Base-by-base conservation (phyloP, 2,329 filamentous ascomycete species). In the Diaporthe velutina region DNA sequence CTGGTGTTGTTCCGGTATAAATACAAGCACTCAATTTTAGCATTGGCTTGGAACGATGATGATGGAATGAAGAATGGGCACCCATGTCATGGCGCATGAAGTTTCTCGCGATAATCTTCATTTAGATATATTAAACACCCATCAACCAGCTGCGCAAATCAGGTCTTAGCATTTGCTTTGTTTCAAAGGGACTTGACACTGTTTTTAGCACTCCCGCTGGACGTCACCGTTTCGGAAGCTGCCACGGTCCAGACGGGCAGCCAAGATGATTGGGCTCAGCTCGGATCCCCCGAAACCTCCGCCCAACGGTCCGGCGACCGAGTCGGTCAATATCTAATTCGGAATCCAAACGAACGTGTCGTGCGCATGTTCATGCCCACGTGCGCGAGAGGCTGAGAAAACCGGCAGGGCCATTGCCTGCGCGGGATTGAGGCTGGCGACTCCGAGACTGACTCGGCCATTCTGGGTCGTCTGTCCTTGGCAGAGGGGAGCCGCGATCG, bases 251-350 rank as follows among this genome's bases (percentile, higher is more conserved):
- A 48, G 64, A 40, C 17, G 64, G 64, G 48, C 64, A 54, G 33
- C 30, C 33, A 22, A 54, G 48, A 9, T 40, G 64, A 68, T 54
- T 54, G 64, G 64, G 15, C 48, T 54, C 22, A 38, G 64, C 48
- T 68, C 64, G 64, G 45, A 33, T 50, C 8, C 45, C 45, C 64
- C 64, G 64, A 52, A 67, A 67, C 30, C 45, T 52, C 64, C 30
- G 45, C 22, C 64, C 3, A 28, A 5, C 4, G 13, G 12, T 7
- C 58, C 30, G 64, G 64, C 64, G 64, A 67, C 64, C 64, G 64
- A 67, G 45, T 67, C 64, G 64, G 64, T 67, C 64, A 52, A 22
- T 28, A 52, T 52, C 48, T 67, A 67, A 38, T 38, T 52, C 45
- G 19, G 64, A 28, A 52, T 67, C 7, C 38, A 22, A 19, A 13